These are phyloP conservation scores for Aureobasidium zeae DNA, from an alignment of 2,329 filamentous ascomycete species.

Conservation along the genomic window DNA sequence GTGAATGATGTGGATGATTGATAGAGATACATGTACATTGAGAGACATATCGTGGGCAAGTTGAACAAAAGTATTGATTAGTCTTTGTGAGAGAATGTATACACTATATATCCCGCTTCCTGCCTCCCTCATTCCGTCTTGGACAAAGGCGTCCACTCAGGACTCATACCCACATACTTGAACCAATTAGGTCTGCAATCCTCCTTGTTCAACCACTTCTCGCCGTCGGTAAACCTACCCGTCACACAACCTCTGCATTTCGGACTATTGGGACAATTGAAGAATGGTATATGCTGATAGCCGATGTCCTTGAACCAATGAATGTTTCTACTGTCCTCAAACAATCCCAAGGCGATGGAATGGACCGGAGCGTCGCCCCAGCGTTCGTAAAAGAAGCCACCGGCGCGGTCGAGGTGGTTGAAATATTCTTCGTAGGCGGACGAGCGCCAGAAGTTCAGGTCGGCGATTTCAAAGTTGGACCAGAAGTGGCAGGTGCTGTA, in stretches of 20 bases:
- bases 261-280: slow-evolving; percentile 94
- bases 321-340: slow-evolving; percentile 82
- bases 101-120: too few species aligned
- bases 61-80: too few species aligned
- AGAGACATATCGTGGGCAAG: too few species aligned
- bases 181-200: slow-evolving; percentile 97
- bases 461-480: slow-evolving; percentile 96
- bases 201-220: slow-evolving; percentile 73
- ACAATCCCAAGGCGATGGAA: slow-evolving; percentile 82
- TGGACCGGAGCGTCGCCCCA: slow-evolving; percentile 98
- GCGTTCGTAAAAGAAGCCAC: slow-evolving; percentile 96
- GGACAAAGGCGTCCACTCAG: slow-evolving; percentile 17
- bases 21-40: too few species aligned
- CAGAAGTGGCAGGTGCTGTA: slow-evolving; percentile 99
- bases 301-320: slow-evolving; percentile 99
- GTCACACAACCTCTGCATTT: slow-evolving; percentile 86
- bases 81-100: too few species aligned
- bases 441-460: slow-evolving; percentile 87
- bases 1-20: too few species aligned
- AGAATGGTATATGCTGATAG: slow-evolving; percentile 96
- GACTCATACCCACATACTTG: slow-evolving; percentile 81
- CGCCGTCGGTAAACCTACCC: slow-evolving; percentile 82
- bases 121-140: too few species aligned
- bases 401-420: slow-evolving; percentile 82
- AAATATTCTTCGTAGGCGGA: slow-evolving; percentile 92